A percentile compares a stretch with the other conserved stretches of the same genome.
phyloP scores from a whole-genome alignment of 2,329 filamentous ascomycete genomes.

The Ascochyta lentis region DNA sequence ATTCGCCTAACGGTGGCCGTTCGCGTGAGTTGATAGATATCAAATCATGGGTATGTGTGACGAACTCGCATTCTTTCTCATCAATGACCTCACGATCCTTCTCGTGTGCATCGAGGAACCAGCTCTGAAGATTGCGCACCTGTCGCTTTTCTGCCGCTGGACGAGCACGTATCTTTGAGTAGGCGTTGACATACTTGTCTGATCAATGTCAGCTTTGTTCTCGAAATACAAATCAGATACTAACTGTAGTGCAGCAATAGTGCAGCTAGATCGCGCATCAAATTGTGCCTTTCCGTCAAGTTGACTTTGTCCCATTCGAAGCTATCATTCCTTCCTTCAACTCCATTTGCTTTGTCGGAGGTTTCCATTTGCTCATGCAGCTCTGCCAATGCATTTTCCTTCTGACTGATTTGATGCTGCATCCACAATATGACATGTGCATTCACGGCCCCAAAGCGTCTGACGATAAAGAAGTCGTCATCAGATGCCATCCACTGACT shows the following conservation, averaged over 20 bases:
- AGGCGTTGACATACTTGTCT: conserved; percentile 30
- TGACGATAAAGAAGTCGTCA: conserved; percentile 40
- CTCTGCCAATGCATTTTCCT: conserved; percentile 20
- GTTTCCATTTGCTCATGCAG: conserved; percentile 13
- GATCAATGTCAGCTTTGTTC: background rate
- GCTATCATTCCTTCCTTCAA: conserved; percentile 19
- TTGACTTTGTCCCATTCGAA: conserved; percentile 23
- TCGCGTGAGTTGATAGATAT: conserved; percentile 25
- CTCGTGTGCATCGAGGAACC: conserved; percentile 1
- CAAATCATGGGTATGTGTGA: conserved; percentile 22
- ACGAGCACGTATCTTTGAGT: conserved; percentile 22
- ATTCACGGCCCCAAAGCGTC: conserved; percentile 36
- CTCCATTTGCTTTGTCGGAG: background rate
- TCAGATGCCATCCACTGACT: conserved; percentile 40
- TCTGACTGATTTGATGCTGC: conserved; percentile 27
- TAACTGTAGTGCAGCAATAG: conserved; percentile 28
- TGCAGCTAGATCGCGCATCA: conserved; percentile 24
- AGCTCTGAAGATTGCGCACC: conserved; percentile 21
- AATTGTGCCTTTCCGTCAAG: conserved; percentile 9
- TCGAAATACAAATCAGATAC: background rate
- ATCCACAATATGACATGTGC: conserved; percentile 31
- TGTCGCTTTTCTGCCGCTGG: conserved; percentile 22
- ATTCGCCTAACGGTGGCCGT: conserved; percentile 18
- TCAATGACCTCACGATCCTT: conserved; percentile 16
- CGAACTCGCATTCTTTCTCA: conserved; percentile 3